Evolutionary conservation across 2,329 filamentous ascomycete species (phyloP).

Genomic region (Ophiostoma novo-ulmi): DNA sequence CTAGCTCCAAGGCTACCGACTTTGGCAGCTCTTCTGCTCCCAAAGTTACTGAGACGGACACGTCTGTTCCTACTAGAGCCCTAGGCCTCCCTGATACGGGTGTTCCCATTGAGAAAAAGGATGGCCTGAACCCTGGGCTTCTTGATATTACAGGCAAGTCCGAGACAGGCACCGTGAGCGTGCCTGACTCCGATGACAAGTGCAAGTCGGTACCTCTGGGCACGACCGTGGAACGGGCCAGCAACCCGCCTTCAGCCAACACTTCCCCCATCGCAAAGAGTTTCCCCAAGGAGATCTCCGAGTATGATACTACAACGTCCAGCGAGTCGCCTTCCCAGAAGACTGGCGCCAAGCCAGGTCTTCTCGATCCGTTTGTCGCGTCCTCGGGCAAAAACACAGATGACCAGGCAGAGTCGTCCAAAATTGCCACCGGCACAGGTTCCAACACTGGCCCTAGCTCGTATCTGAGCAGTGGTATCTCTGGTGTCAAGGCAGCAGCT

Average conservation of each 20-base stretch:
- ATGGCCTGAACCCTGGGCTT: neutral
- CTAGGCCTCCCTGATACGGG: neutral
- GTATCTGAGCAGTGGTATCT: neutral
- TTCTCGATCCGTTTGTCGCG: neutral
- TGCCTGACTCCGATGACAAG: constrained; percentile 6
- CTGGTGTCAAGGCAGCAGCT: neutral
- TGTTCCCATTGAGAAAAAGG: neutral
- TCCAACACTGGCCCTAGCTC: neutral
- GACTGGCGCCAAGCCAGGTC: neutral
- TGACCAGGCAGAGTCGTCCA: neutral
- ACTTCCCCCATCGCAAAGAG: neutral
- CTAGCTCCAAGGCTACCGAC: neutral
- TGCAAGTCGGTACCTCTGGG: neutral
- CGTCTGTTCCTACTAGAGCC: neutral
- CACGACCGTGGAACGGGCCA: neutral
- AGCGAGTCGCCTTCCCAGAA: neutral
- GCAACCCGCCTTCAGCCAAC: neutral
- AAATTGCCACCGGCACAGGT: neutral
- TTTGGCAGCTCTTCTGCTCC: neutral
- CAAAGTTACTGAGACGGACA: neutral
- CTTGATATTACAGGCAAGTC: constrained; percentile 10
- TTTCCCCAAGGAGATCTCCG: neutral
- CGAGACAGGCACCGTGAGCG: neutral
- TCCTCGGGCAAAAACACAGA: neutral
- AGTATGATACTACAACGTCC: neutral